phyloP scores from a whole-genome alignment of 805 yeast species.

The Wickerhamiella lipophila region DNA sequence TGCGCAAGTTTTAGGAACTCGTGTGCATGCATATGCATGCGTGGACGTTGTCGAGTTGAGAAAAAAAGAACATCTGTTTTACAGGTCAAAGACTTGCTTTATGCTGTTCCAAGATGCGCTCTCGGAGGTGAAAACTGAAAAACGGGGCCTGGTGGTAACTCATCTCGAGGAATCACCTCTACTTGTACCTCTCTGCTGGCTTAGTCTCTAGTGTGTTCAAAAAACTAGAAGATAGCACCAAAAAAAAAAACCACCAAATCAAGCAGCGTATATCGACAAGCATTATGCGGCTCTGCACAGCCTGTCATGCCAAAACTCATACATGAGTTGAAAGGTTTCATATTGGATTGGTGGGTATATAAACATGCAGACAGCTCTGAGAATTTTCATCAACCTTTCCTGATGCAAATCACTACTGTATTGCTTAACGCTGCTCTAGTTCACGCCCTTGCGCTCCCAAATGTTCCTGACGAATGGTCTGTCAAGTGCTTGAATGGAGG shows the following conservation, averaged over 20 bases:
- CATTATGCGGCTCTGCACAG: not conserved
- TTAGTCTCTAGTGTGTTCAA: no score
- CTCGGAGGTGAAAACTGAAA: no score
- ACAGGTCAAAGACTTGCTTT: no score
- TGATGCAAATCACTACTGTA: not conserved
- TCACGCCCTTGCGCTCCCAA: not conserved
- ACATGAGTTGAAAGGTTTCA: not conserved
- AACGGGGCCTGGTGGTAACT: no score
- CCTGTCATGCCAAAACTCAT: not conserved
- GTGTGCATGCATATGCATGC: slow-evolving; percentile 1
- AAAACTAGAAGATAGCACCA: no score
- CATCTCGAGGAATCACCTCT: no score
- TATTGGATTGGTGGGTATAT: not conserved
- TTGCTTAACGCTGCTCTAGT: not conserved
- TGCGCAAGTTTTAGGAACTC: not conserved
- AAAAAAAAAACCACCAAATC: no score
- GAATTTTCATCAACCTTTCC: not conserved
- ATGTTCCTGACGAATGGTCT: not conserved
- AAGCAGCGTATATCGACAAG: no score
- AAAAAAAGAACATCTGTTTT: no score
- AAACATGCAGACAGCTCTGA: not conserved
- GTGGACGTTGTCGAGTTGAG: no score
- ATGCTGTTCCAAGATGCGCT: no score
- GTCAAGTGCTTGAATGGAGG: not conserved
- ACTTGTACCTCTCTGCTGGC: no score